Conservation (phyloP, 2,329 filamentous ascomycete genomes). For the Penicillium sp. region DNA sequence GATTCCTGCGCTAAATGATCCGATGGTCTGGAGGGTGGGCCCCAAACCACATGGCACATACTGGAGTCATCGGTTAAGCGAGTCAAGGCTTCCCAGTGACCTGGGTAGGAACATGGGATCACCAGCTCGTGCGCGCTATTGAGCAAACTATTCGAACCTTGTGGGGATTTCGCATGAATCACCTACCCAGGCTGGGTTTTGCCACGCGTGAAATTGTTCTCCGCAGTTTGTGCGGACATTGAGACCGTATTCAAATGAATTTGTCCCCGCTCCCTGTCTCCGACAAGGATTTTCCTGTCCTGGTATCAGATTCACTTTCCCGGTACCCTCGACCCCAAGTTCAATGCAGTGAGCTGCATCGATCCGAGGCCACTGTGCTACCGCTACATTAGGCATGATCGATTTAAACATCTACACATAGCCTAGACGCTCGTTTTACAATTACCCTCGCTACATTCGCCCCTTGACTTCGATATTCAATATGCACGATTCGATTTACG, state of each 20-base stretch:
- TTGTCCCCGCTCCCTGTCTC: slow-evolving; percentile 5
- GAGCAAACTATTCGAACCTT: slow-evolving; percentile 13
- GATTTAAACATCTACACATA: not conserved
- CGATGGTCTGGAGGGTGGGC: slow-evolving; percentile 1
- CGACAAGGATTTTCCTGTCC: not conserved
- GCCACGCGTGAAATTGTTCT: slow-evolving; percentile 9
- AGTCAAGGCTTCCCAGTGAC: not conserved
- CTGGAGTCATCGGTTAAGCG: not conserved
- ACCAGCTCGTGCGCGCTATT: slow-evolving; percentile 12
- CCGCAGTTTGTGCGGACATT: slow-evolving; percentile 1
- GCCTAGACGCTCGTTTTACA: slow-evolving; percentile 12
- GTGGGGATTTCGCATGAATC: not conserved
- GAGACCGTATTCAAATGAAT: slow-evolving; percentile 9
- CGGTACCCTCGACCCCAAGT: not conserved
- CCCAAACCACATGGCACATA: slow-evolving; percentile 9
- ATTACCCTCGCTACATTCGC: not conserved
- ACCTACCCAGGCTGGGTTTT: not conserved
- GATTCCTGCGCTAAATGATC: slow-evolving; percentile 8
- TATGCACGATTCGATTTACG: slow-evolving; percentile 15
- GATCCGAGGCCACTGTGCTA: not conserved
- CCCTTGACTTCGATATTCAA: slow-evolving; percentile 6
- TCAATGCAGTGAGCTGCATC: slow-evolving; percentile 1
- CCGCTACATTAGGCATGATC: slow-evolving; percentile 2
- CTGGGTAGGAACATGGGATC: slow-evolving; percentile 5
- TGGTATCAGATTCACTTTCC: not conserved